Conservation (phyloP, 306 rosid genomes). For the Trifolium dubium region DNA sequence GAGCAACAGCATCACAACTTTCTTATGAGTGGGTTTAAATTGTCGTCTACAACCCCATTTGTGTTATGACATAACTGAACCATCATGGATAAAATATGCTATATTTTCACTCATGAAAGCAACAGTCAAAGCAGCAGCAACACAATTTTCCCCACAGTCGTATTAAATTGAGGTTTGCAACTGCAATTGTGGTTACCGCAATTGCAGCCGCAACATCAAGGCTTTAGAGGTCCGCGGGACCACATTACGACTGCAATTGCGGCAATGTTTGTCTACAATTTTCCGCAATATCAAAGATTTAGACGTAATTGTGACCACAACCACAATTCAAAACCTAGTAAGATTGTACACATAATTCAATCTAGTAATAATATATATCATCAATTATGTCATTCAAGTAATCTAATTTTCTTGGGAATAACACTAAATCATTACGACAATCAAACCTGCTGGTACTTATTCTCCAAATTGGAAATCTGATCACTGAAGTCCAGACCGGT, state of each 20-base stretch:
- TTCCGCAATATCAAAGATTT: background rate
- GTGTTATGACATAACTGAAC: slow-evolving; percentile 10
- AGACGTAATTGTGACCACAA: background rate
- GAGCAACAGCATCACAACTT: slow-evolving; percentile 1
- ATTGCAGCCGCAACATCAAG: background rate
- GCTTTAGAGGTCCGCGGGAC: background rate
- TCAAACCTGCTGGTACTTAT: slow-evolving; percentile 78
- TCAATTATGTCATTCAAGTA: slow-evolving; percentile 24
- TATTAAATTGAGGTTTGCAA: background rate
- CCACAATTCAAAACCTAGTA: background rate
- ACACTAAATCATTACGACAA: slow-evolving; percentile 13
- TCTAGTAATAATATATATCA: slow-evolving; percentile 29
- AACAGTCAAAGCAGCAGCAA: background rate
- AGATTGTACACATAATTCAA: slow-evolving; percentile 27
- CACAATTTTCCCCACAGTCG: background rate
- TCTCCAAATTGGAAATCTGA: slow-evolving; percentile 77
- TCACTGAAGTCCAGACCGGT: slow-evolving; percentile 91
- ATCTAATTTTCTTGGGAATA: slow-evolving; percentile 21
- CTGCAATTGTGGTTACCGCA: background rate
- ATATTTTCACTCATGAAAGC: slow-evolving; percentile 15
- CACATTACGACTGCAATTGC: background rate
- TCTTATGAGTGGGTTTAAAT: background rate
- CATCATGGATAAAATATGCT: slow-evolving; percentile 1
- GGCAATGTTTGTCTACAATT: background rate
- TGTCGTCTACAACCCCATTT: background rate